These are phyloP conservation scores for Protomyces arabidopsidicola DNA, from an alignment of 1,139 yeast genomes.

Conservation along the genomic window DNA sequence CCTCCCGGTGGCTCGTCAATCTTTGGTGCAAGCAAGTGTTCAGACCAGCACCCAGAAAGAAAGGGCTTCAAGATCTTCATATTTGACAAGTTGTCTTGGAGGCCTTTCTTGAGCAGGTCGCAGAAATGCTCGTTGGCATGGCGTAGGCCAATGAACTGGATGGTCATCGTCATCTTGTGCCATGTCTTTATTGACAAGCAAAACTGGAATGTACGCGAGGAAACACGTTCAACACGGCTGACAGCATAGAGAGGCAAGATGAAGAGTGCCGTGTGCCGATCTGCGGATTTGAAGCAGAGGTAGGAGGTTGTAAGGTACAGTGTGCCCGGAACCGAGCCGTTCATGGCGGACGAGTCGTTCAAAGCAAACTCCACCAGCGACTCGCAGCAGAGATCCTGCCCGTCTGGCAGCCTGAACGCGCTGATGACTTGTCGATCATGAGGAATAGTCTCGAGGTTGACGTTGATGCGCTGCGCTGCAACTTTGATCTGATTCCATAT, in stretches of 20 bases:
- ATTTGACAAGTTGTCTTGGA: constrained; percentile 60
- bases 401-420: constrained; percentile 17
- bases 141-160: constrained; percentile 74
- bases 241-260: constrained; percentile 71
- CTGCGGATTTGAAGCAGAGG: constrained; percentile 68
- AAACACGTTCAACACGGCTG: constrained; percentile 79
- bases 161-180: constrained; percentile 57
- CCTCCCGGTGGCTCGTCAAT: constrained; percentile 61
- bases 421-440: constrained; percentile 19
- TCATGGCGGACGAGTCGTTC: constrained; percentile 1
- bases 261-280: constrained; percentile 63
- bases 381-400: constrained; percentile 8
- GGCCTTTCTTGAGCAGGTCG: constrained; percentile 54
- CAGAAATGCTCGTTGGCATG: constrained; percentile 80
- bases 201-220: constrained; percentile 70
- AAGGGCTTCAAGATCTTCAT: constrained; percentile 61
- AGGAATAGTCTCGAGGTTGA: neutral
- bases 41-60: constrained; percentile 73
- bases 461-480: neutral
- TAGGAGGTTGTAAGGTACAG: constrained; percentile 42
- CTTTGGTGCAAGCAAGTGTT: constrained; percentile 47
- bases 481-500: constrained; percentile 17
- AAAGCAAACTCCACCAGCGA: constrained; percentile 12
- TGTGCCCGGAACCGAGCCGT: constrained; percentile 2
- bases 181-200: constrained; percentile 69